phyloP scores from a whole-genome alignment of 805 yeast genomes.

The Kuraishia floccosa region DNA sequence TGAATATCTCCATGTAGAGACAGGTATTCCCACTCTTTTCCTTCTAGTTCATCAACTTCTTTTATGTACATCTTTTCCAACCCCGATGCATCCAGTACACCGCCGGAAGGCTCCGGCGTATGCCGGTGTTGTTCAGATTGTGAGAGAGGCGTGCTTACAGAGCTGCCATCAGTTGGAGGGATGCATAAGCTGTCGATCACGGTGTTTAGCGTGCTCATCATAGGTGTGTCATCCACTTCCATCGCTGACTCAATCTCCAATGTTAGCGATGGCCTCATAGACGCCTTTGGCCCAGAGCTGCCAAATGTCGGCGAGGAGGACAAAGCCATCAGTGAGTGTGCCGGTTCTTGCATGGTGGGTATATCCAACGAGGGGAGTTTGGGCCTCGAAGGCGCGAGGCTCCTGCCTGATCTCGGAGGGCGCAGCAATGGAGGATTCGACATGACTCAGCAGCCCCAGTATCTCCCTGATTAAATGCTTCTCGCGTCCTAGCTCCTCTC shows the following conservation, averaged over 20 bases:
- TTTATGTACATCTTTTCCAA: slow-evolving; percentile 1
- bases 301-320: no score
- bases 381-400: slow-evolving; percentile 12
- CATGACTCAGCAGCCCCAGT: no score
- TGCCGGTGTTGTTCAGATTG: not conserved
- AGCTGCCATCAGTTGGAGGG: not conserved
- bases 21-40: slow-evolving; percentile 62
- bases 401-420: slow-evolving; percentile 32
- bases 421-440: slow-evolving; percentile 30
- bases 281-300: no score
- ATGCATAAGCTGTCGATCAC: not conserved
- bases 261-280: no score
- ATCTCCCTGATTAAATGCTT: no score
- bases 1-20: slow-evolving; percentile 50
- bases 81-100: not conserved
- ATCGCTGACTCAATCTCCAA: no score
- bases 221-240: no score
- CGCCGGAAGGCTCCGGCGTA: not conserved
- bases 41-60: slow-evolving; percentile 48
- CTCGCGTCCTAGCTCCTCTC: no score
- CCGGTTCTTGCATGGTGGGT: no score
- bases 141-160: slow-evolving; percentile 1
- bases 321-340: not conserved
- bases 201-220: no score
- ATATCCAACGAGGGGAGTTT: no score